Conservation (phyloP, 2,329 filamentous ascomycete genomes). For the Fragosphaeria purpurea region DNA sequence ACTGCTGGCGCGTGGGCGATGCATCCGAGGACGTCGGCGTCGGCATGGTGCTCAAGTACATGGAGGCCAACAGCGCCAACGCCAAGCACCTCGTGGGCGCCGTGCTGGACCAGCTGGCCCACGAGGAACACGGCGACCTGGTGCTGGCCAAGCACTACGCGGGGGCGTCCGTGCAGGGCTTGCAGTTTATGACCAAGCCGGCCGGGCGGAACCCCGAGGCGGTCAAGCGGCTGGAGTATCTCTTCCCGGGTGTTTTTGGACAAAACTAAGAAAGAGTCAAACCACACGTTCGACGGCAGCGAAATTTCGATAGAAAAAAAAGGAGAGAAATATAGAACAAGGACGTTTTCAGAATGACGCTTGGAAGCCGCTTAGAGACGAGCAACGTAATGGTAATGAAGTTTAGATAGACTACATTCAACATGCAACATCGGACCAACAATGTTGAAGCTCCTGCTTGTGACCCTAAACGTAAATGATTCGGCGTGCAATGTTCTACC, state of each 20-base stretch:
- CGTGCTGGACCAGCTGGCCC: conserved; percentile 75
- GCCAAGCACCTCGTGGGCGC: conserved; percentile 76
- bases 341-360: neutral
- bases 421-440: neutral
- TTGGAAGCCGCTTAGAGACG: neutral
- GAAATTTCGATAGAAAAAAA: neutral
- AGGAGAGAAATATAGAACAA: neutral
- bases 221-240: conserved; percentile 68
- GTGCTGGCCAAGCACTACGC: conserved; percentile 74
- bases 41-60: conserved; percentile 93
- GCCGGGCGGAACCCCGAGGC: conserved; percentile 64
- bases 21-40: conserved; percentile 80
- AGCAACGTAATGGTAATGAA: neutral
- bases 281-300: too few species aligned
- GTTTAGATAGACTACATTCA: conserved; percentile 2
- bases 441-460: too few species aligned
- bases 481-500: too few species aligned
- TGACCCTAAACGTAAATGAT: too few species aligned
- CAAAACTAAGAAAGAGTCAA: neutral
- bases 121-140: conserved; percentile 64
- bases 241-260: conserved; percentile 72
- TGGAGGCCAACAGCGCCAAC: conserved; percentile 86
- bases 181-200: conserved; percentile 72
- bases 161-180: conserved; percentile 64
- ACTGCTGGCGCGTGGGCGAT: conserved; percentile 83